Base-by-base conservation (phyloP, 202 grass and related monocot genomes). In the Zoysia matrella region DNA sequence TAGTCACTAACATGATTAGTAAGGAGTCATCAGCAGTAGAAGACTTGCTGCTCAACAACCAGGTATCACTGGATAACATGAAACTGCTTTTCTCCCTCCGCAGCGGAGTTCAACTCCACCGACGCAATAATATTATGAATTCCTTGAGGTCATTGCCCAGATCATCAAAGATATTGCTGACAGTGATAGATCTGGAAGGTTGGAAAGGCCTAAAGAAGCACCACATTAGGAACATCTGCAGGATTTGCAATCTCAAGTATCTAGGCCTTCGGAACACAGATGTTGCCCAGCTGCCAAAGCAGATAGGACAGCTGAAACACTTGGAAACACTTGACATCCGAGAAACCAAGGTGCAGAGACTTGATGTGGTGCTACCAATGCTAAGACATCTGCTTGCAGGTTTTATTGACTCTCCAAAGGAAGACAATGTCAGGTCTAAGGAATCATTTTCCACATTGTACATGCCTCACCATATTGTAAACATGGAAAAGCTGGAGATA, bases 351-450 rank as follows among this genome's bases (percentile, higher is more conserved):
- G 50, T 79, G 8, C 4, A 46, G 15, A 41, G 1, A 6, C 6
- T 68, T 5, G 41, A 67, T 12, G 41, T 8, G 2, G 15, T 9
- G 13, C 63, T 79, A 14, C 50, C 76, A 79, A 67, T 10, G 50
- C 76, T 79, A 8, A 79, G 63, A 61, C 15, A 79, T 55, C 51
- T 79, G 63, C 64, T 79, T 15, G 63, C 76, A 12, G 76, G 76
- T 30, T 12, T 0, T n/a, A 14, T 8, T 2, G 1, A 49, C 53
- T 3, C 43, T 6, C 16, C 40, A 57, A 12, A 9, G 2, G 3
- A 55, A 30, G 64, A 80, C 52, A 40, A 5, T 1, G 6, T 66
- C 61, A 78, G 40, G 61, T 66, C 47, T 4, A 53, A 53, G 4
- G 77, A 80, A 58, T 60, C 11, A 0, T 80, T 80, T 14, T 80